Evolutionary conservation across 441 rosid species (phyloP), one percentile per base, ranked within the genome.

Genomic region (Aleurites moluccanus): DNA sequence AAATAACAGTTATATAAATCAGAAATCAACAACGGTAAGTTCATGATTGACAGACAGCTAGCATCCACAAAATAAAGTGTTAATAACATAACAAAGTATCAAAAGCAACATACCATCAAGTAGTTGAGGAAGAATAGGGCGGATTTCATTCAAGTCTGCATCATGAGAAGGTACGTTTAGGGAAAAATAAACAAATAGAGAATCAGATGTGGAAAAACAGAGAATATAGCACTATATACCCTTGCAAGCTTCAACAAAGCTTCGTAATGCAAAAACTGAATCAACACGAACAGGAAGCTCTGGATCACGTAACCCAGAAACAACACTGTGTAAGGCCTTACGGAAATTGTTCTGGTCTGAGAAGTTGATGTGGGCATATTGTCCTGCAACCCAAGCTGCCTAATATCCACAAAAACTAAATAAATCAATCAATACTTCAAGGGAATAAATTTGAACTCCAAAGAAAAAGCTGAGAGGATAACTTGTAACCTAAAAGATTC

Each of bases 361-460:
- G 76, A 96, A 96, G 81, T 73, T 90, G 64, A 96, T 85, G 73
- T 89, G 86, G 67, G 98, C 99, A 85, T 96, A 96, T 78, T 93
- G 99, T 74, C 99, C 98, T 1, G 98, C 96, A 80, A 96, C 99
- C 99, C 99, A 96, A 3, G 98, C 98, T 20, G 99, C 99, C 98
- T 96, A 78, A 76, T 49, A 79, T 64, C 76, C 82, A 83, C 50
- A 72, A 63, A 53, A 73, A 77, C 67, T 20, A 79, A 14, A 55
- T 45, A 27, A 61, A 40, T 69, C 50, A 20, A 27, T n/a, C 49
- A 35, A 61, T 60, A 14, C 23, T 10, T 42, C 4, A 15, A 4
- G 20, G 35, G 60, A 50, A 1, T 30, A 61, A 33, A 10, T 35
- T 25, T 38, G 30, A 33, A 27, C 44, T 55, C 33, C n/a, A 25